Evolutionary conservation across 2,329 filamentous ascomycete genomes (phyloP), one percentile per base, ranked within the genome.

Genomic region (Cytospora leucostoma): DNA sequence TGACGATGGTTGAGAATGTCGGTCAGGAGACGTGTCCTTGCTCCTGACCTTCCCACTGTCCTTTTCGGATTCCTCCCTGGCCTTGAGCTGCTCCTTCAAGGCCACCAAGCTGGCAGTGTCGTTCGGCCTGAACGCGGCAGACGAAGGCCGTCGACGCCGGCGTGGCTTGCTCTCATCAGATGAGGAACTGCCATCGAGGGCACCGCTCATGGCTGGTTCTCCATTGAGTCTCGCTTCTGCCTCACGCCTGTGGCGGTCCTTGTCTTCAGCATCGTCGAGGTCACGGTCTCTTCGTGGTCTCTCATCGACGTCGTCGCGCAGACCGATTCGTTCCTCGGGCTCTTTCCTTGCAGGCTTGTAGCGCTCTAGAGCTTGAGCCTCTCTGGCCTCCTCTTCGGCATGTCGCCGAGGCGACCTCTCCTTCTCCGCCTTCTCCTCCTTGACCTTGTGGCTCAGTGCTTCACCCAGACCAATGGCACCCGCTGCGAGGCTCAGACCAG

Each of bases 81-180:
- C 77, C 19, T 81, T 78, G 35, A 83, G 72, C 67, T 84, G 77
- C 32, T 82, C 78, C 68, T 83, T 82, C 50, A 85, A 71, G 11
- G 80, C 78, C 62, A 76, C 77, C 17, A 86, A 67, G 17, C 80
- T 80, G 35, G 76, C 77, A 3, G 82, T 77, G 67, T 86, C 79
- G 34, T 80, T 85, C 7, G 83, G 83, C 63, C 84, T 76, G 65
- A 86, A 86, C 1, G 74, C 75, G 49, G 73, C 75, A 50, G 73
- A 71, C 0, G 80, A 75, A 17, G 75, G 76, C 32, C 70, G 70
- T 7, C 77, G 76, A 50, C 80, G 77, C 19, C 74, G 73, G 10
- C 72, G 65, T 19, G 70, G 54, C 60, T 75, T 77, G n/a, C 69
- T 72, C 44, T 79, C 75, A 33, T 76, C 77, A 33, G 80, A 78